Percentiles rank a stretch among this genome's conserved stretches.
phyloP scores from a whole-genome alignment of 768 basidiomycete genomes.

The Mycena leptocephala region DNA sequence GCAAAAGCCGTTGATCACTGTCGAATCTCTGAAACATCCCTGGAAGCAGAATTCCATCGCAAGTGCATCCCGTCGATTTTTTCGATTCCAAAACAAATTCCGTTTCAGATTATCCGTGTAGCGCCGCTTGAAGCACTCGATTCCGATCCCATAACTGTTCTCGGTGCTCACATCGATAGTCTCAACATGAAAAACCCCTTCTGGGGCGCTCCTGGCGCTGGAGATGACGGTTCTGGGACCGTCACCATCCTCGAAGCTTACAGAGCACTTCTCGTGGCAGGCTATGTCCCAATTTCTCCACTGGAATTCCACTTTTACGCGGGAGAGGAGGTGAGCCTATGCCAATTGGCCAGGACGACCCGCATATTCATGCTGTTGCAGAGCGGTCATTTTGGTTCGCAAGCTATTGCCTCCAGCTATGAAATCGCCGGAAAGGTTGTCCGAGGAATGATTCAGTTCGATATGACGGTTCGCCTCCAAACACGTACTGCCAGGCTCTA shows the following conservation, averaged over 20 bases:
- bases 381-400: constrained; percentile 54
- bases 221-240: constrained; percentile 54
- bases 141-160: constrained; percentile 34
- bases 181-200: constrained; percentile 39
- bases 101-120: constrained; percentile 25
- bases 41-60: constrained; percentile 35
- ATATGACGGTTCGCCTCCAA: constrained; percentile 32
- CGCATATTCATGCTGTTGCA: not conserved
- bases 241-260: constrained; percentile 50
- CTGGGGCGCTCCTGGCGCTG: constrained; percentile 51
- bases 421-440: constrained; percentile 52
- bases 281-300: constrained; percentile 43
- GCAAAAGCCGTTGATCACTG: constrained; percentile 16
- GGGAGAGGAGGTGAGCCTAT: constrained; percentile 39
- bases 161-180: constrained; percentile 47
- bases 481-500: no score
- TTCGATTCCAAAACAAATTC: not conserved
- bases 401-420: constrained; percentile 58
- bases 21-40: constrained; percentile 16
- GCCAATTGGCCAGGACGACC: not conserved
- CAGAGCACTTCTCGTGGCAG: constrained; percentile 34
- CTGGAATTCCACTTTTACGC: constrained; percentile 54
- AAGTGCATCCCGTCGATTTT: not conserved
- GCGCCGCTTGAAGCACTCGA: not conserved
- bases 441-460: constrained; percentile 58